Evolutionary conservation across 148 eudicot genomes (phyloP), one percentile per base, ranked within the genome.

Genomic region (Amaranthus palmeri): DNA sequence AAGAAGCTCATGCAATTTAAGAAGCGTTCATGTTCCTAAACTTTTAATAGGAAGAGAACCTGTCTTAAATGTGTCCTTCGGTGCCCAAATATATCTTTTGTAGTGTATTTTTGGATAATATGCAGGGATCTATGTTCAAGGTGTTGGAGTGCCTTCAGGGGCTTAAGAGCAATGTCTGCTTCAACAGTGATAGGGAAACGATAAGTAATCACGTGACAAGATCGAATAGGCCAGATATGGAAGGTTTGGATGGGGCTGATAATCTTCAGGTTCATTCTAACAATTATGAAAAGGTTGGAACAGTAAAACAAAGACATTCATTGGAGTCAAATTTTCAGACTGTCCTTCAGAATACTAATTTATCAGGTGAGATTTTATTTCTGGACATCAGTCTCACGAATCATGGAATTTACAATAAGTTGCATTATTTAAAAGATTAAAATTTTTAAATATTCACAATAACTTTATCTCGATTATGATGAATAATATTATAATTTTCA

Each of bases 81-180:
- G 7, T 41, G 12, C 41, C n/a, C 75, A 57, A 42, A 25, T 25
- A 25, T 25, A 25, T 47, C 14, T 50, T 14, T 48, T 53, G 1
- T 25, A 25, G 36, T 25, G 36, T 4, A 15, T 14, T 9, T 18
- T 70, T 48, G 69, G 67, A 70, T 53, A 59, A 78, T 56, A 47
- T 78, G 71, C 84, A 95, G 98, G 98, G 97, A 64, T 83, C 90
- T 9, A 85, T 95, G 89, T 79, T 77, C 81, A 80, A 68, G 41
- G 88, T 95, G 15, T 65, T 87, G 73, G 88, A 91, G 76, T 89
- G 98, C 81, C 87, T 95, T 76, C 78, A 83, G 76, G 82, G 72
- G 51, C 87, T 95, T 45, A 81, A 77, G 76, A 77, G 59, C 78
- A 79, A 17, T 78, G 79, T 78, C 11, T 66, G 70, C 58, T 59